Base-by-base conservation (phyloP, 2,329 filamentous ascomycete genomes). In the Paramyrothecium roridum region DNA sequence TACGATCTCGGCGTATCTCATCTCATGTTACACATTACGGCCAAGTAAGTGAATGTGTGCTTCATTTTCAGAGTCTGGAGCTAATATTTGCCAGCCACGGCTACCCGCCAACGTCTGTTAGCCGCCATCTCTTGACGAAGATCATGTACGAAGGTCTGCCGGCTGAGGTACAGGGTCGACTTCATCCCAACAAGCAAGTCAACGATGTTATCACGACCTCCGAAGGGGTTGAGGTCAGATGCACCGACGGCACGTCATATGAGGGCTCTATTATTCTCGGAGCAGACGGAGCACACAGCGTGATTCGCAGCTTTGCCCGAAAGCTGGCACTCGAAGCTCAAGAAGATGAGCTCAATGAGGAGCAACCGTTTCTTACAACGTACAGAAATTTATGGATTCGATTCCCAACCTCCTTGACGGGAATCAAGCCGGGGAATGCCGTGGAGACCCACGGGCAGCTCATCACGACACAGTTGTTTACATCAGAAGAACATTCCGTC, bases 241-340 rank as follows among this genome's bases (percentile, higher is more conserved):
- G 70, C 20, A 56, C 59, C 16, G 73, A 76, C 55, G 70, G 71
- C 1, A 64, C 60, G 1, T 56, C 59, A 2, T 68, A 70, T 53
- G 54, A 58, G 1, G 74, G 67, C 2, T 69, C 70, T 34, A 65
- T 78, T 11, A 55, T 76, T 7, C 65, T 77, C 23, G 74, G 74
- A 13, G 69, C 71, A 16, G 74, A 77, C 57, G 74, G 75, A 7
- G 70, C 74, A 13, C 68, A 73, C 51, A 76, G 72, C 56, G 62
- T 56, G 6, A 62, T 69, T 3, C 67, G 73, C 4, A 54, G 61
- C 37, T 61, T 67, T 46, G 72, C 76, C 30, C 49, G 49, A 19
- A 3, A n/a, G 7, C 37, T 43, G 7, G n/a, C 6, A 13, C 37
- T 17, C 6, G 37, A 43, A 19, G 6, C 16, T 4, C 37, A 43